Conservation (phyloP, 1,284 basidiomycete species). For the Coriolopsis trogii region DNA sequence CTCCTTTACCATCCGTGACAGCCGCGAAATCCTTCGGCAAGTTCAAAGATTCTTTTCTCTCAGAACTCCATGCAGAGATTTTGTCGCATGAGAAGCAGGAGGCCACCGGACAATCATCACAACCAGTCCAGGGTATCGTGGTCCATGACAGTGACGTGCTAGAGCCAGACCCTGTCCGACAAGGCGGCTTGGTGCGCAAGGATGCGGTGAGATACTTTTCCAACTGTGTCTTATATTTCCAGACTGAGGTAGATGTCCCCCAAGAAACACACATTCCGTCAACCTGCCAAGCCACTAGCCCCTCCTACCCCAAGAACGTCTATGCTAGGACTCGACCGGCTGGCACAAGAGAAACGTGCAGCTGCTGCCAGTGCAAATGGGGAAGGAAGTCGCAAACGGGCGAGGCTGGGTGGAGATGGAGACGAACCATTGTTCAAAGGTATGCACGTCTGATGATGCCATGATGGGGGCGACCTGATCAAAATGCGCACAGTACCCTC, state of each 20-base stretch:
- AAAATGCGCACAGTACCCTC: conserved; percentile 62
- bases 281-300: conserved; percentile 71
- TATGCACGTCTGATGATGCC: too few relatives aligned
- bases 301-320: conserved; percentile 77
- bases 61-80: conserved; percentile 59
- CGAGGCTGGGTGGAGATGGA: conserved; percentile 60
- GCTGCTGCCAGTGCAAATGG: conserved; percentile 47
- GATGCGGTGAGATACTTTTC: conserved; percentile 57
- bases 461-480: too few relatives aligned
- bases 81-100: conserved; percentile 70
- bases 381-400: conserved; percentile 65
- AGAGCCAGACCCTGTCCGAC: conserved; percentile 74
- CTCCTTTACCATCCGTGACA: conserved; percentile 32
- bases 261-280: conserved; percentile 77
- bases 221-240: background rate
- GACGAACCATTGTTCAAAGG: conserved; percentile 81
- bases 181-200: conserved; percentile 73
- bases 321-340: conserved; percentile 81
- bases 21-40: conserved; percentile 86
- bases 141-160: conserved; percentile 83
- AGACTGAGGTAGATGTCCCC: background rate
- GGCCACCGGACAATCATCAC: conserved; percentile 52
- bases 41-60: conserved; percentile 69
- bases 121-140: conserved; percentile 72
- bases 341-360: conserved; percentile 86